Conservation (phyloP, 495 filamentous ascomycete species). For the Parmelia sp. region DNA sequence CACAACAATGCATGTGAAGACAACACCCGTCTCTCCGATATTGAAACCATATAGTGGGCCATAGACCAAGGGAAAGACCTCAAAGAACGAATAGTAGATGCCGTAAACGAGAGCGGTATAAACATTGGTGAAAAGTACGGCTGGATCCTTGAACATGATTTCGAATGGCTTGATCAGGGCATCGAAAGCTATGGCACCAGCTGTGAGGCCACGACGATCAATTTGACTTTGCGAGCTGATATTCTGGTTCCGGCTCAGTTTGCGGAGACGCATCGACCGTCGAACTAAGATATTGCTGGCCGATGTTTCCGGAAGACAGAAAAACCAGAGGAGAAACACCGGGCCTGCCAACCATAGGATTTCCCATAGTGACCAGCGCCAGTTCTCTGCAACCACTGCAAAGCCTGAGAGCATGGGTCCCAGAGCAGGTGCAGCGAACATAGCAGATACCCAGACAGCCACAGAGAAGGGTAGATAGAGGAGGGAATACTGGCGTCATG, state of each 20-base stretch:
- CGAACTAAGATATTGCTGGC: slow-evolving; percentile 42
- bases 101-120: slow-evolving; percentile 10
- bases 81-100: slow-evolving; percentile 3
- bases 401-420: slow-evolving; percentile 58
- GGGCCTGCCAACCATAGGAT: slow-evolving; percentile 38
- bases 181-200: slow-evolving; percentile 44
- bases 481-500: not conserved
- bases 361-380: slow-evolving; percentile 48
- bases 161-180: slow-evolving; percentile 56
- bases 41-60: slow-evolving; percentile 31
- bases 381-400: slow-evolving; percentile 46
- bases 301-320: slow-evolving; percentile 45
- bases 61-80: slow-evolving; percentile 32
- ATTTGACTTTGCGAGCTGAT: slow-evolving; percentile 43
- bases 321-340: slow-evolving; percentile 43
- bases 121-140: not conserved
- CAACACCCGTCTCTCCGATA: slow-evolving; percentile 29
- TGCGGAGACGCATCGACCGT: slow-evolving; percentile 36
- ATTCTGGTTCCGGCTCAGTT: slow-evolving; percentile 35
- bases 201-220: slow-evolving; percentile 41
- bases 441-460: slow-evolving; percentile 40
- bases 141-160: slow-evolving; percentile 52
- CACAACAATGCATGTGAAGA: slow-evolving; percentile 31
- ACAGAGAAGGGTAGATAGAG: slow-evolving; percentile 44
- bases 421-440: slow-evolving; percentile 40